Evolutionary conservation across 116 monocot species (phyloP).

Genomic region (Phalaenopsis hybrid): DNA sequence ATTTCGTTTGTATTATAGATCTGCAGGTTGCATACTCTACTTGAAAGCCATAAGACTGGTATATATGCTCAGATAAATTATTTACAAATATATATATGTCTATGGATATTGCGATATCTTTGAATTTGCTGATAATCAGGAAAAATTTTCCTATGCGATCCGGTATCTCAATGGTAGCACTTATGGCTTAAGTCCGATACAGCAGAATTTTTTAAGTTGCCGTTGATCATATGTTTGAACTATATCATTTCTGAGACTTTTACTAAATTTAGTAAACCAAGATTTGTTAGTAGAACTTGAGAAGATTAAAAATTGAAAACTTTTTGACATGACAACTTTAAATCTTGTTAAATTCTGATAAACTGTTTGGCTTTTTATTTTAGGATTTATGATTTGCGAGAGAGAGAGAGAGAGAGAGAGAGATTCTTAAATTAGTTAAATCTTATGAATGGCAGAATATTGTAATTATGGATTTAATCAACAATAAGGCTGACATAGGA

Average conservation of each 20-base stretch:
- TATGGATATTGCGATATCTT: neutral
- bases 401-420: too few species aligned
- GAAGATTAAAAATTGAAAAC: too few species aligned
- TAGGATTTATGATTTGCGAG: too few species aligned
- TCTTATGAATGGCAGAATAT: too few species aligned
- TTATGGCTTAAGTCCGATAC: neutral
- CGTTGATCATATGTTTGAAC: neutral
- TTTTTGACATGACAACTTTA: too few species aligned
- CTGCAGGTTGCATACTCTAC: too few species aligned
- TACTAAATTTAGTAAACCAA: too few species aligned
- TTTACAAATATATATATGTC: neutral
- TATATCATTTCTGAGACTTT: neutral
- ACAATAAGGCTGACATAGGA: too few species aligned
- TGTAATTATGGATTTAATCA: too few species aligned
- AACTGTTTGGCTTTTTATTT: neutral
- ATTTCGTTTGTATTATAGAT: too few species aligned
- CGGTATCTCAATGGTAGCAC: neutral
- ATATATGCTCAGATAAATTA: neutral
- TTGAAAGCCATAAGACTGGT: neutral
- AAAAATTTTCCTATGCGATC: neutral
- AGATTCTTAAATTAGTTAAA: too few species aligned
- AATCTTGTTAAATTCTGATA: neutral
- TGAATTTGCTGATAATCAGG: neutral
- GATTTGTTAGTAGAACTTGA: neutral
- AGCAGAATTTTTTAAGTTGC: neutral